Base-by-base conservation (phyloP, 306 rosid species). In the Pterocarpus santalinus region DNA sequence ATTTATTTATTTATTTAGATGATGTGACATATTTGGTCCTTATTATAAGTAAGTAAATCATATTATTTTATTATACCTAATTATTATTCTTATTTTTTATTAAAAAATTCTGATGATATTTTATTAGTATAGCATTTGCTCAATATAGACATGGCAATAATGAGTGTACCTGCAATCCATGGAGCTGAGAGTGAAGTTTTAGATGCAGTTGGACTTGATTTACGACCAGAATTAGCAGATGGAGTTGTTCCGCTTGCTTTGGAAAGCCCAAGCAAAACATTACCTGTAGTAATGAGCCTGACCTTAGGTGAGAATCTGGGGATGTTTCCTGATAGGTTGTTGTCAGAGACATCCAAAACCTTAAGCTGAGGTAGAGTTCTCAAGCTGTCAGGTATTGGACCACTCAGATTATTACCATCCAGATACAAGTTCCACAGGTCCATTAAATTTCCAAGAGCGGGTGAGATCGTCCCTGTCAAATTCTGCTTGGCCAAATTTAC, bases 401-500 rank as follows among this genome's bases (percentile, higher is more conserved):
- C 91, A 0, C 81, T 72, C 83, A 91, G 82, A 55, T 71, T 65
- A 60, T 91, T 91, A 16, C 78, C 80, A 7, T 28, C 78, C 73
- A 89, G 53, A 51, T 51, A 9, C 87, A 91, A 81, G 30, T 5
- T 80, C 58, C 77, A 74, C 69, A 91, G 56, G 15, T 85, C 66
- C 3, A 90, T 88, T 47, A 76, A 88, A 32, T 84, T 86, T 5
- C 85, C 82, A 69, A 86, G 86, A 1, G 80, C 89, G 1, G 93
- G 83, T 4, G 96, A 91, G 49, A 91, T 88, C 7, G 73, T 88
- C 46, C 96, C 96, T 4, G 17, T 43, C 43, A 91, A 81, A 34
- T 74, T 79, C 84, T 70, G 80, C 64, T 81, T 89, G 8, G 56
- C 80, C 1, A 91, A 78, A 67, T 83, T 86, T 14, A 89, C 72